A percentile compares a stretch with the other conserved stretches of the same genome.
phyloP scores from a whole-genome alignment of 2,329 filamentous ascomycete species.

The Albifimbria verrucaria region DNA sequence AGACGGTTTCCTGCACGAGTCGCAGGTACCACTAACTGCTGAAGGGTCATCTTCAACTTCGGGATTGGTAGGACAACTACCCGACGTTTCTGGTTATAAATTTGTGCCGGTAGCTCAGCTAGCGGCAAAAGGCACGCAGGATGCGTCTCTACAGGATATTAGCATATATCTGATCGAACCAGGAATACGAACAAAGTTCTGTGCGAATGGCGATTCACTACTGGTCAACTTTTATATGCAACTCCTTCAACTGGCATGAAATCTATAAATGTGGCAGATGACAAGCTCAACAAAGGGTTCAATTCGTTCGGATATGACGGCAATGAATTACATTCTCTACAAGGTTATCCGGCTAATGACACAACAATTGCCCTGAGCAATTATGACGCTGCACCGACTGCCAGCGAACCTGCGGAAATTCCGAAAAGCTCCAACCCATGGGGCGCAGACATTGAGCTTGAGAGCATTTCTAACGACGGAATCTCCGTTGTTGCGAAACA shows the following conservation, averaged over 20 bases:
- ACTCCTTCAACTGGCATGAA: background rate
- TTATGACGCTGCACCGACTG: background rate
- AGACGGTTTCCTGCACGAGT: background rate
- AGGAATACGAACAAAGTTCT: background rate
- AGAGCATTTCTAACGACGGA: background rate
- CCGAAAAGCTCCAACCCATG: background rate
- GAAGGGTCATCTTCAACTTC: no score
- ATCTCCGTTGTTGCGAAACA: background rate
- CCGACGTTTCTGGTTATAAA: background rate
- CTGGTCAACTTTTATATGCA: background rate
- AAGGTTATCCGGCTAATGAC: background rate
- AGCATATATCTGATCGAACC: background rate
- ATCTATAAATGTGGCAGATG: background rate
- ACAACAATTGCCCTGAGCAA: background rate
- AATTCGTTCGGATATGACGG: background rate
- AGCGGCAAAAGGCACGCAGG: background rate
- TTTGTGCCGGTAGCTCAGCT: background rate
- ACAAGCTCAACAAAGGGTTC: background rate
- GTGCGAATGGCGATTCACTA: background rate
- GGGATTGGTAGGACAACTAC: no score
- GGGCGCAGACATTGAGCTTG: background rate
- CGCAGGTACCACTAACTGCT: no score
- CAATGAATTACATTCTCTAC: background rate
- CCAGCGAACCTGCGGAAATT: background rate
- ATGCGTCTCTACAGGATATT: background rate